Evolutionary conservation across 495 filamentous ascomycete species (phyloP).

Genomic region (Aspergillus campestris): DNA sequence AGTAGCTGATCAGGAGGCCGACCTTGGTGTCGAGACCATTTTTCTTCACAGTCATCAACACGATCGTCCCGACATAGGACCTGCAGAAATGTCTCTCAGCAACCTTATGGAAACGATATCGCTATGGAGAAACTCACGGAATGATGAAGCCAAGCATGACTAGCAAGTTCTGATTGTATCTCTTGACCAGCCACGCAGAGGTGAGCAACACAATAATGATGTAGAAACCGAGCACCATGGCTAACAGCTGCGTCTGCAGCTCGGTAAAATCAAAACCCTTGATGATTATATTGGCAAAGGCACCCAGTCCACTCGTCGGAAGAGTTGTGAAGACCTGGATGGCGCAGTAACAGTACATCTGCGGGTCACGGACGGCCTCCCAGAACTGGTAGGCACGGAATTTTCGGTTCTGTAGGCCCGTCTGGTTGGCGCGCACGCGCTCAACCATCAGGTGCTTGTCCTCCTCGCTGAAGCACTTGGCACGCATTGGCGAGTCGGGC

Average conservation of each 20-base stretch:
- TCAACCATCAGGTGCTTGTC: conserved; percentile 44
- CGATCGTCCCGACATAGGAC: not conserved
- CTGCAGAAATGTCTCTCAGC: no score
- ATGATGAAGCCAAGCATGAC: conserved; percentile 56
- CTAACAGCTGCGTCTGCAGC: conserved; percentile 38
- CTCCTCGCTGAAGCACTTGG: conserved; percentile 39
- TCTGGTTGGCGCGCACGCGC: conserved; percentile 40
- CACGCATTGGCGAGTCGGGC: conserved; percentile 44
- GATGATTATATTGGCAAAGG: conserved; percentile 57
- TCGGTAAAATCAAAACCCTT: conserved; percentile 34
- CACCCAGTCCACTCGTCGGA: conserved; percentile 57
- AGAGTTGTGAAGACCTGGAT: conserved; percentile 60
- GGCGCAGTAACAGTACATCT: conserved; percentile 38
- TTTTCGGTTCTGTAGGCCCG: conserved; percentile 45
- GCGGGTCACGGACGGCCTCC: conserved; percentile 36
- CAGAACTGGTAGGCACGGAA: conserved; percentile 41
- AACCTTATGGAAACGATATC: not conserved
- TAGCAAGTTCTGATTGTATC: conserved; percentile 52
- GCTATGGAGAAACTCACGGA: conserved; percentile 38
- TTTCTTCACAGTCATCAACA: conserved; percentile 44
- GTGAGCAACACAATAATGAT: conserved; percentile 59
- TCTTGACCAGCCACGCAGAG: conserved; percentile 57
- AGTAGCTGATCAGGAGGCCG: conserved; percentile 56
- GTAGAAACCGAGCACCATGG: conserved; percentile 64
- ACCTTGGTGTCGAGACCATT: conserved; percentile 35